Conservation (phyloP, 768 basidiomycete species). For the Naganishia randhawae region DNA sequence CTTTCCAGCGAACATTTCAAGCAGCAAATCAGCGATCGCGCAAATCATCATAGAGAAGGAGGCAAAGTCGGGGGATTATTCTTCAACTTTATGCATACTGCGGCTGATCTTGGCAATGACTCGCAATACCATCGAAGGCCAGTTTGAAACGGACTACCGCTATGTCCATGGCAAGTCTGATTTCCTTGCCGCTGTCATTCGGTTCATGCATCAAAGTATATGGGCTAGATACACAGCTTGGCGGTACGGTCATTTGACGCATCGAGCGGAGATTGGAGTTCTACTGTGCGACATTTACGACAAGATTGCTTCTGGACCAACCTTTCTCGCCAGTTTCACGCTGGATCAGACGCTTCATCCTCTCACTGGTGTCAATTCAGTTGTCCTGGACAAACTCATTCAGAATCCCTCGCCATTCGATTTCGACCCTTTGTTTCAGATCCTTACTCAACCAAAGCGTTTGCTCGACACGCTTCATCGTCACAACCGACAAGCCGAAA, state of each 20-base stretch:
- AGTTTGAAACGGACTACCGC: constrained; percentile 21
- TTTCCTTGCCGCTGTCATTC: constrained; percentile 7
- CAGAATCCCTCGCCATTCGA: constrained; percentile 22
- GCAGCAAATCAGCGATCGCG: not conserved
- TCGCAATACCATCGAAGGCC: constrained; percentile 15
- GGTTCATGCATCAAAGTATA: constrained; percentile 25
- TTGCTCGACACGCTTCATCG: constrained; percentile 7
- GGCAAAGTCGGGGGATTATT: constrained; percentile 16
- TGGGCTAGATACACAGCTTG: constrained; percentile 22
- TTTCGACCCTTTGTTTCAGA: constrained; percentile 18
- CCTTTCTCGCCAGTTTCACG: constrained; percentile 1
- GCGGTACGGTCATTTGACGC: constrained; percentile 19
- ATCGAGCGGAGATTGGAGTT: constrained; percentile 17
- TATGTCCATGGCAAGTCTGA: constrained; percentile 18
- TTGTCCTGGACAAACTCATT: constrained; percentile 12
- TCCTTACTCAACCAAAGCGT: constrained; percentile 7
- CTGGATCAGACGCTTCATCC: not conserved
- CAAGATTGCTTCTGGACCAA: constrained; percentile 16
- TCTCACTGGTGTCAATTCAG: constrained; percentile 15
- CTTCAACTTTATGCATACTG: constrained; percentile 17
- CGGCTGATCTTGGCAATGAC: constrained; percentile 18
- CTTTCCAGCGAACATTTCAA: not conserved
- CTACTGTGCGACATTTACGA: constrained; percentile 17
- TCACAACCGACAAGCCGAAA: constrained; percentile 17
- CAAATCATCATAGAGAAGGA: constrained; percentile 23